Evolutionary conservation across 2,329 filamentous ascomycete species (phyloP).

Genomic region (Neopestalotiopsis rosae): DNA sequence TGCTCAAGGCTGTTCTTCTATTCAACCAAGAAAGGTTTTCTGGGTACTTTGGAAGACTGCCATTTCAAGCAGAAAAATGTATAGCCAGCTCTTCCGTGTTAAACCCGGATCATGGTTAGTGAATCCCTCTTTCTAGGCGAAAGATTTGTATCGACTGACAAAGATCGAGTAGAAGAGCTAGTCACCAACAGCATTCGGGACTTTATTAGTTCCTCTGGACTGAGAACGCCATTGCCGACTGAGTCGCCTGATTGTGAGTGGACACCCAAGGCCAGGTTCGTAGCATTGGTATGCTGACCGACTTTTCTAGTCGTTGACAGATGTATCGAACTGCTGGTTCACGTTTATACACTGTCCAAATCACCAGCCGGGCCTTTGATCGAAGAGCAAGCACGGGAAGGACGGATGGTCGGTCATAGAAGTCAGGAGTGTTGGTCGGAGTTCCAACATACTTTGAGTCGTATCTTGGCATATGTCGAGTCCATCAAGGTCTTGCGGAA

Average conservation of each 20-base stretch:
- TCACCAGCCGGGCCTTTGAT: constrained; percentile 7
- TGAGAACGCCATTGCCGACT: background rate
- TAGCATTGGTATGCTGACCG: background rate
- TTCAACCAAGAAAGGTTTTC: background rate
- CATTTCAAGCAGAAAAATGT: background rate
- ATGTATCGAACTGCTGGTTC: constrained; percentile 11
- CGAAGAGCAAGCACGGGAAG: constrained; percentile 6
- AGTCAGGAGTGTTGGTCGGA: constrained; percentile 22
- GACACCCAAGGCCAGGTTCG: background rate
- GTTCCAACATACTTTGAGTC: constrained; percentile 20
- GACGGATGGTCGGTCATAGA: constrained; percentile 2
- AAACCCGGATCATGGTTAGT: background rate
- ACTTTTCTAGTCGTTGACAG: background rate
- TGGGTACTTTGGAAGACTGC: background rate
- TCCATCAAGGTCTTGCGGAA: constrained; percentile 14
- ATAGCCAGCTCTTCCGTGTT: background rate
- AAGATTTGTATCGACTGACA: background rate
- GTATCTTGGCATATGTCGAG: constrained; percentile 23
- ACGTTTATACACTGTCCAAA: background rate
- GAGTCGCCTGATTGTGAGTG: background rate
- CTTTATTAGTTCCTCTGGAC: background rate
- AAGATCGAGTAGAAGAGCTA: background rate
- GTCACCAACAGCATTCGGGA: background rate
- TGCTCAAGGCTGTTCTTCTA: background rate
- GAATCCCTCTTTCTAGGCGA: background rate